Percentiles rank a stretch among this genome's conserved stretches.
phyloP scores from a whole-genome alignment of 106 monocot genomes.

The Dioscorea alata region DNA sequence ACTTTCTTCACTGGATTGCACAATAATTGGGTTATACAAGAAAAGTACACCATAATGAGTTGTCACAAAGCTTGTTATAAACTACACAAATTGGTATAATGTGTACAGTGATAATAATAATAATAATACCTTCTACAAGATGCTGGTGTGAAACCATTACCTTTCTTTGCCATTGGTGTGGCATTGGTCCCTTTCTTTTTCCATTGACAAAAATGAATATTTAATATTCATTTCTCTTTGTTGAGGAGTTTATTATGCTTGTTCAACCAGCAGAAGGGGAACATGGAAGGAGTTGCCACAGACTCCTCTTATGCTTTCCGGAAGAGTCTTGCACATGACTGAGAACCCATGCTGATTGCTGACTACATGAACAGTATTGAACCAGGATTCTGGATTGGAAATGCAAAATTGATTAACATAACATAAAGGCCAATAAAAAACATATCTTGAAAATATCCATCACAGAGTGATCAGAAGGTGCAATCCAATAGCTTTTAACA shows the following conservation, averaged over 20 bases:
- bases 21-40: neutral
- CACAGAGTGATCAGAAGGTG: too few relatives aligned
- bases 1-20: conserved; percentile 17
- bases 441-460: too few relatives aligned
- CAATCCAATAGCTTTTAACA: neutral
- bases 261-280: conserved; percentile 13
- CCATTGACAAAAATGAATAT: conserved; percentile 3
- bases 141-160: conserved; percentile 4
- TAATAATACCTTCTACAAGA: conserved; percentile 5
- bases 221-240: conserved; percentile 10
- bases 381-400: conserved; percentile 24
- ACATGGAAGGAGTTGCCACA: conserved; percentile 8
- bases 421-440: too few relatives aligned
- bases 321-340: conserved; percentile 27
- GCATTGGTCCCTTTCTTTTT: conserved; percentile 15
- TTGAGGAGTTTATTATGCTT: neutral
- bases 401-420: neutral
- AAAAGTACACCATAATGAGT: too few relatives aligned
- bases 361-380: conserved; percentile 27
- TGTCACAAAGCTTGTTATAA: too few relatives aligned
- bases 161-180: conserved; percentile 20
- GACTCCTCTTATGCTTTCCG: conserved; percentile 14
- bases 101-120: neutral
- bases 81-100: neutral
- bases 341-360: conserved; percentile 40